Percentiles rank a stretch among this genome's conserved stretches.
Conservation (phyloP, 1,284 basidiomycete genomes). For the Vanrija humicola region DNA sequence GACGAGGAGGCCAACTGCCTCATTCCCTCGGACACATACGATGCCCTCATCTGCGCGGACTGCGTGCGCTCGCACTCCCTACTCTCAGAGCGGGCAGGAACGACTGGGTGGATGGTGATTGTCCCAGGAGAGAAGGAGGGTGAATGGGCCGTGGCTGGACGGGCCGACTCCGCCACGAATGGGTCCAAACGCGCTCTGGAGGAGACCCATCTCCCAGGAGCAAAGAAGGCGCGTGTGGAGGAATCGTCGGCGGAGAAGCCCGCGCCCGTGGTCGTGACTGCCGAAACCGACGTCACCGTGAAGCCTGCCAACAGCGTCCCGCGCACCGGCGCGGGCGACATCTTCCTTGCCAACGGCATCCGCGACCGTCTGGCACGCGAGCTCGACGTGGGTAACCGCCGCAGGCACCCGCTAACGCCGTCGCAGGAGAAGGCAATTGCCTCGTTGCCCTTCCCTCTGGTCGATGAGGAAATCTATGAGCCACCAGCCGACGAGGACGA, state of each 20-base stretch:
- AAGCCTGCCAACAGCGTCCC: neutral
- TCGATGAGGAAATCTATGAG: constrained; percentile 46
- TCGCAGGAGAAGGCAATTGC: constrained; percentile 9
- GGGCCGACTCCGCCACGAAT: neutral
- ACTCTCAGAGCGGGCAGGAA: constrained; percentile 25
- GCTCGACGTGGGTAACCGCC: constrained; percentile 25
- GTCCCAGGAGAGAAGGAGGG: constrained; percentile 23
- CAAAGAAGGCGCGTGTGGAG: constrained; percentile 9
- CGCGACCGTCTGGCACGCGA: constrained; percentile 24
- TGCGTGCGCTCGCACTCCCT: constrained; percentile 23
- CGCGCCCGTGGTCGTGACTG: neutral
- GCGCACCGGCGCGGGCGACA: constrained; percentile 35
- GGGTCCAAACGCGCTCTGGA: constrained; percentile 6
- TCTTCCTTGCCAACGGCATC: constrained; percentile 41
- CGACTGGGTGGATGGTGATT: constrained; percentile 43
- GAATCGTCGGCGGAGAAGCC: too few species aligned
- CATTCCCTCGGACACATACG: constrained; percentile 42
- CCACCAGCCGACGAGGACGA: constrained; percentile 37
- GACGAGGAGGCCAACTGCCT: constrained; percentile 39
- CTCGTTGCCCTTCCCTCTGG: constrained; percentile 40
- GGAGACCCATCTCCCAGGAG: neutral
- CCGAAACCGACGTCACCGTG: neutral
- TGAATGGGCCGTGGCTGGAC: constrained; percentile 26
- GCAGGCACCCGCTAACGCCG: neutral
- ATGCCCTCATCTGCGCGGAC: constrained; percentile 40